These are phyloP conservation scores for Breynia disticha DNA, from an alignment of 441 rosid genomes.

Conservation along the genomic window DNA sequence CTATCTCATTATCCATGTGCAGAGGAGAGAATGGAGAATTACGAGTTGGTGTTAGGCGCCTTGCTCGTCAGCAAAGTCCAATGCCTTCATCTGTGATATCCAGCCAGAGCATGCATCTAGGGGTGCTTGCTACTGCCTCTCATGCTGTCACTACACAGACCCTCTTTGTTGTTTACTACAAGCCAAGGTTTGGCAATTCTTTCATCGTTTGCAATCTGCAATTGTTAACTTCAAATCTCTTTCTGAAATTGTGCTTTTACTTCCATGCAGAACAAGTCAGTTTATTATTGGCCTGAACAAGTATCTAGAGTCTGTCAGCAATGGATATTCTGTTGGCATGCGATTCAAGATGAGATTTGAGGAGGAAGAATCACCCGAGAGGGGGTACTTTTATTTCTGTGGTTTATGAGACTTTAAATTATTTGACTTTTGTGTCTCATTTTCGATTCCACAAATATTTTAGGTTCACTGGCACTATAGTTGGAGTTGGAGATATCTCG, in stretches of 20 bases:
- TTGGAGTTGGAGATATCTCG: slow-evolving; percentile 65
- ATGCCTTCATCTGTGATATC: slow-evolving; percentile 83
- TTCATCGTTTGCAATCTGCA: not conserved
- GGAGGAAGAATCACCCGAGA: slow-evolving; percentile 83
- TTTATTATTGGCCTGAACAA: slow-evolving; percentile 66
- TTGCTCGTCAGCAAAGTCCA: slow-evolving; percentile 46
- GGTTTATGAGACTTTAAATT: slow-evolving; percentile 1
- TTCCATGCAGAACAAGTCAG: slow-evolving; percentile 54
- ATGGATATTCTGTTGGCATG: slow-evolving; percentile 53
- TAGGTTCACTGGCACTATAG: slow-evolving; percentile 75
- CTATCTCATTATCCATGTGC: slow-evolving; percentile 12
- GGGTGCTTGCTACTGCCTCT: slow-evolving; percentile 91
- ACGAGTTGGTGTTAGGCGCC: slow-evolving; percentile 70
- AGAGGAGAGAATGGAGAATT: slow-evolving; percentile 63
- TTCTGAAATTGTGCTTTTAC: slow-evolving; percentile 1
- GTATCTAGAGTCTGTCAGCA: slow-evolving; percentile 41
- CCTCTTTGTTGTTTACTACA: slow-evolving; percentile 71
- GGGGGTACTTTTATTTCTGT: slow-evolving; percentile 33
- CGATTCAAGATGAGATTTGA: slow-evolving; percentile 87
- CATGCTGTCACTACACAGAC: slow-evolving; percentile 66
- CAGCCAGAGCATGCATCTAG: slow-evolving; percentile 89
- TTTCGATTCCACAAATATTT: slow-evolving; percentile 13
- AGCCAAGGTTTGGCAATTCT: slow-evolving; percentile 56
- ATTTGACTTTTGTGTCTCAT: not conserved
- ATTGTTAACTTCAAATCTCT: not conserved